phyloP scores from a whole-genome alignment of 345 rosid species.

The Populus simonii region DNA sequence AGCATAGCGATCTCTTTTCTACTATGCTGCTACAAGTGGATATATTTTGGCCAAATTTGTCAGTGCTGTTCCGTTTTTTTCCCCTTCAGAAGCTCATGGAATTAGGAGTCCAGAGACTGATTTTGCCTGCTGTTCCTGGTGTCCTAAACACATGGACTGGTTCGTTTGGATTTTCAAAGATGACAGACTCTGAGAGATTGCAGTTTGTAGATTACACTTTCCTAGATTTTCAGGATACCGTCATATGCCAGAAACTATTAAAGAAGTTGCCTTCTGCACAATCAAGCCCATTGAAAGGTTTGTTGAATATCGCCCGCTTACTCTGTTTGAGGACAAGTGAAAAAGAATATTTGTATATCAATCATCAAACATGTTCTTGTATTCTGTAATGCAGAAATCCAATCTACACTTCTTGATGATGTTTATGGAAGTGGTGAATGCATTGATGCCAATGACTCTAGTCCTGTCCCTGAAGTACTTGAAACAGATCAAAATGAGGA shows the following conservation, averaged over 20 bases:
- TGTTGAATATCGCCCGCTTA: not conserved
- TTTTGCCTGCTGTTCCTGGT: conserved; percentile 72
- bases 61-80: not conserved
- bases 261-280: conserved; percentile 20
- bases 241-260: conserved; percentile 62
- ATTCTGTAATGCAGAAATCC: conserved; percentile 32
- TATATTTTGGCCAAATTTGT: not conserved
- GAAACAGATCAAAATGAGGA: conserved; percentile 35
- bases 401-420: conserved; percentile 17
- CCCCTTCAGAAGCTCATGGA: conserved; percentile 49
- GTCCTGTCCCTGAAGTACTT: conserved; percentile 34
- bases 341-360: not conserved
- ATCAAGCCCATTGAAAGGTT: conserved; percentile 32
- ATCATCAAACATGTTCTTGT: conserved; percentile 6
- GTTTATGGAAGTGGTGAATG: conserved; percentile 20
- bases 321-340: not conserved
- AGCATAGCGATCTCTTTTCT: not conserved
- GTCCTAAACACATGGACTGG: conserved; percentile 62
- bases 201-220: conserved; percentile 47
- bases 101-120: conserved; percentile 69
- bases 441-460: conserved; percentile 35
- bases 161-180: conserved; percentile 70
- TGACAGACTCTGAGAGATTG: conserved; percentile 50
- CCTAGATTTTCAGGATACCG: conserved; percentile 68
- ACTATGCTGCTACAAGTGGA: not conserved